Percentiles rank a stretch among this genome's conserved stretches.
Evolutionary conservation across 805 yeast species (phyloP).

Genomic region (Candida xyloterini): DNA sequence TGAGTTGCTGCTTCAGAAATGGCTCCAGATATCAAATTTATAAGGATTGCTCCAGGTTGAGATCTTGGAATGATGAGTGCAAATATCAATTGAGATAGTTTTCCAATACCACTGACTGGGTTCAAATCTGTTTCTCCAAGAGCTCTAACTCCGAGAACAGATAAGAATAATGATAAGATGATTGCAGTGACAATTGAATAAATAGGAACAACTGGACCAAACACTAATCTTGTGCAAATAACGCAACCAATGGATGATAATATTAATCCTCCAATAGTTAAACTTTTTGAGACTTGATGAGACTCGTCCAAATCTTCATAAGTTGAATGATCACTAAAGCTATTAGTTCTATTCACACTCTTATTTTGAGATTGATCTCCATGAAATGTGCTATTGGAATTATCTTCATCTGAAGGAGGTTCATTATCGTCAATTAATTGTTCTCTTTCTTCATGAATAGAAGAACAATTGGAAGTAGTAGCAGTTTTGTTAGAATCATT

Average conservation of each 20-base stretch:
- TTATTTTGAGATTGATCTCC: constrained; percentile 11
- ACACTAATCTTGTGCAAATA: constrained; percentile 59
- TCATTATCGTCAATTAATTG: constrained; percentile 12
- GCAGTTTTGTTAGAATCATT: background rate
- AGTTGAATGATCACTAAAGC: background rate
- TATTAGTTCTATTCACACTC: background rate
- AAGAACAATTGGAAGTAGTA: background rate
- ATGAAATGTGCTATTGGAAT: constrained; percentile 21
- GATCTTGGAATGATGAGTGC: constrained; percentile 72
- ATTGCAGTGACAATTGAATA: constrained; percentile 69
- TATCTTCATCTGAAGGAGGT: constrained; percentile 23
- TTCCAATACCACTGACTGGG: constrained; percentile 96
- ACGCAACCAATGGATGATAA: constrained; percentile 68
- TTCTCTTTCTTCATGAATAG: constrained; percentile 5
- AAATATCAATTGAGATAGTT: constrained; percentile 83
- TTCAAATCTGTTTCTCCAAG: constrained; percentile 95
- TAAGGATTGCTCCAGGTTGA: constrained; percentile 78
- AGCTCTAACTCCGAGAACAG: constrained; percentile 88
- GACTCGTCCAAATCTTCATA: constrained; percentile 35
- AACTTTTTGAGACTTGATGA: constrained; percentile 48
- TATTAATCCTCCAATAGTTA: constrained; percentile 58
- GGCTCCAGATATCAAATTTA: constrained; percentile 92
- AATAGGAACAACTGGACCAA: constrained; percentile 68
- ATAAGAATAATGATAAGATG: constrained; percentile 69
- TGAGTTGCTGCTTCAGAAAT: constrained; percentile 98